Evolutionary conservation across 1,284 basidiomycete species (phyloP).

Genomic region (Vanrija sp.): DNA sequence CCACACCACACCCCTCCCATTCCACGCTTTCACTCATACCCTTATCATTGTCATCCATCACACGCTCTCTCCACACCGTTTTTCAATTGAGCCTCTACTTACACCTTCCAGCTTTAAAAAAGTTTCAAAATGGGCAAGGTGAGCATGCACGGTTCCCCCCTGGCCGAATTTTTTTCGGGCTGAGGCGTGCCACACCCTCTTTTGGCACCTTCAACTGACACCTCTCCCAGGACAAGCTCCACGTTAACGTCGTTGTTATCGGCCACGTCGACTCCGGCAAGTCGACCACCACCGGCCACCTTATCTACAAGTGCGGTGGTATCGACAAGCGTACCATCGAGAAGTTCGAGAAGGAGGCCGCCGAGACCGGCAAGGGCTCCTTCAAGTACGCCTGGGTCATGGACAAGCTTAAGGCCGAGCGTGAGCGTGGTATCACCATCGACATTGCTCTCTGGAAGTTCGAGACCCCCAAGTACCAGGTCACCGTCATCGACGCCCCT

Average conservation of each 20-base stretch:
- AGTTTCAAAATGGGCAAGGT: slow-evolving; percentile 38
- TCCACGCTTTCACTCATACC: no score
- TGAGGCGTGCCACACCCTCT: no score
- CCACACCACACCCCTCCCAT: no score
- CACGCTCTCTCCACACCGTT: no score
- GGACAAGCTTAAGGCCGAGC: slow-evolving; percentile 97
- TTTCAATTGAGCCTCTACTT: background rate
- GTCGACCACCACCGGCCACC: slow-evolving; percentile 99
- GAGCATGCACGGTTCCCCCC: slow-evolving; percentile 12
- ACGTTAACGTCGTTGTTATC: slow-evolving; percentile 18
- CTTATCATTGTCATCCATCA: no score
- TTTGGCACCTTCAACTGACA: background rate
- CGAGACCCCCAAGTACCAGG: slow-evolving; percentile 87
- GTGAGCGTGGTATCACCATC: slow-evolving; percentile 99
- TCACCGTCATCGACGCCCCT: slow-evolving; percentile 85
- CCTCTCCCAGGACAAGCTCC: slow-evolving; percentile 32
- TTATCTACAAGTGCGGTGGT: slow-evolving; percentile 99
- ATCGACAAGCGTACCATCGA: slow-evolving; percentile 99
- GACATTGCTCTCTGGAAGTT: slow-evolving; percentile 98
- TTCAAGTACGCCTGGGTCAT: slow-evolving; percentile 99
- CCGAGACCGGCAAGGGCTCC: slow-evolving; percentile 95
- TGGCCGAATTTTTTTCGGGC: slow-evolving; percentile 1
- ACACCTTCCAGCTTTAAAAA: slow-evolving; percentile 2
- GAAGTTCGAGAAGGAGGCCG: slow-evolving; percentile 99
- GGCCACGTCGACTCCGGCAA: slow-evolving; percentile 58